These are phyloP conservation scores for Lachnellula arida DNA, from an alignment of 2,329 filamentous ascomycete genomes.

Conservation along the genomic window DNA sequence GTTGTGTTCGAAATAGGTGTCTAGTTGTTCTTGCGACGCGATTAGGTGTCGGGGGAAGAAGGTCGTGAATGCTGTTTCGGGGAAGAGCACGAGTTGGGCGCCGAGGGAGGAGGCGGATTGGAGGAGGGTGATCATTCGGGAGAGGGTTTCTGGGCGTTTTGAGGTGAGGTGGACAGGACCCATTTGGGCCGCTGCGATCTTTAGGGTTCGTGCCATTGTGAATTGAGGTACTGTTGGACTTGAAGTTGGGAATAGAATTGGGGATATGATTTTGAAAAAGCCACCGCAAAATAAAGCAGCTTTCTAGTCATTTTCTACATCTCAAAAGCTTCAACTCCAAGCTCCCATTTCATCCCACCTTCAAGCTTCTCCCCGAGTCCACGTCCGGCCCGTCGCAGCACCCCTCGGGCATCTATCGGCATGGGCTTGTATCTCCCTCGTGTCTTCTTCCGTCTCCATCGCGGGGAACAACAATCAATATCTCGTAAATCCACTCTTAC, in stretches of 20 bases:
- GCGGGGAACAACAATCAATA: too few relatives aligned
- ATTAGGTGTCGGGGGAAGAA: slow-evolving; percentile 52
- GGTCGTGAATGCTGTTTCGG: slow-evolving; percentile 51
- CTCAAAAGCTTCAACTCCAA: neutral
- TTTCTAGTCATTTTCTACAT: neutral
- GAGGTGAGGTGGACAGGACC: slow-evolving; percentile 42
- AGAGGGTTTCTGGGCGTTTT: slow-evolving; percentile 39
- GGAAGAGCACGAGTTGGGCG: slow-evolving; percentile 48
- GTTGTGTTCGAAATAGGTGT: slow-evolving; percentile 46
- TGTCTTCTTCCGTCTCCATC: too few relatives aligned
- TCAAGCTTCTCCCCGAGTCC: neutral
- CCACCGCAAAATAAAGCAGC: neutral
- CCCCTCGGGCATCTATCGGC: too few relatives aligned
- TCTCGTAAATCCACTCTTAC: too few relatives aligned
- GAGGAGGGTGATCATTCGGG: slow-evolving; percentile 46
- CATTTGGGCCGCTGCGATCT: slow-evolving; percentile 51
- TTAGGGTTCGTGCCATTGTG: slow-evolving; percentile 37
- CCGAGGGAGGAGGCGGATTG: slow-evolving; percentile 39
- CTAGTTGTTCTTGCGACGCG: slow-evolving; percentile 39
- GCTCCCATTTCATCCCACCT: neutral
- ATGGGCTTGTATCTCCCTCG: too few relatives aligned
- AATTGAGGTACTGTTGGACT: neutral
- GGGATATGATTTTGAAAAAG: neutral
- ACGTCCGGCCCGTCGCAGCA: too few relatives aligned
- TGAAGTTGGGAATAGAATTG: neutral